These are phyloP conservation scores for Collariella sp. DNA, from an alignment of 495 filamentous ascomycete genomes.

Conservation along the genomic window DNA sequence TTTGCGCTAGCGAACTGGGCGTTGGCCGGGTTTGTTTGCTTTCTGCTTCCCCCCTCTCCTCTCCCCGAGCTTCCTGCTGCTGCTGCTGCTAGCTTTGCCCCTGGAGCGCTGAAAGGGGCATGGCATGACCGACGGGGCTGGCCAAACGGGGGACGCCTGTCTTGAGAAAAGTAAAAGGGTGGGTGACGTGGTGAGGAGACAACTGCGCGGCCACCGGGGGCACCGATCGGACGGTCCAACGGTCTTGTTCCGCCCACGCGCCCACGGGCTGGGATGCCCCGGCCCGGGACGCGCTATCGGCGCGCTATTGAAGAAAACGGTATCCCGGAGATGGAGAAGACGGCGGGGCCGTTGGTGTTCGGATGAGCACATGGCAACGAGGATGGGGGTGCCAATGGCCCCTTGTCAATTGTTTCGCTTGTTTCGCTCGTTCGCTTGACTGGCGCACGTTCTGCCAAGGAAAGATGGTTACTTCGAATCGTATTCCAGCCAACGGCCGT, in stretches of 20 bases:
- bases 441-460: too few relatives aligned
- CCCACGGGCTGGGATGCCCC: not conserved
- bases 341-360: not conserved
- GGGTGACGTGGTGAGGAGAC: not conserved
- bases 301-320: conserved; percentile 6
- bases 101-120: conserved; percentile 1
- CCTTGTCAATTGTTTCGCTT: too few relatives aligned
- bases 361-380: conserved; percentile 7
- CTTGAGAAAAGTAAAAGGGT: not conserved
- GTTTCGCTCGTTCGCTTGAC: too few relatives aligned
- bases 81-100: not conserved
- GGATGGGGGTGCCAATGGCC: not conserved
- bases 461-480: too few relatives aligned
- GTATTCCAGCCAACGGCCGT: too few relatives aligned
- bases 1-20: not conserved
- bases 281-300: conserved; percentile 4
- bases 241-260: not conserved
- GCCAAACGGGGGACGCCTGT: not conserved
- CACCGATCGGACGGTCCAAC: not conserved
- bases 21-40: not conserved
- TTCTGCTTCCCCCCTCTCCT: not conserved
- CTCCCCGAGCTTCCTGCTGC: not conserved
- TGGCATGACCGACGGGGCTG: not conserved
- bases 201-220: too few relatives aligned
- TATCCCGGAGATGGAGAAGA: not conserved